Percentiles rank a stretch among this genome's conserved stretches.
Evolutionary conservation across 192 early-diverging fungal genomes (phyloP).

Genomic region (Coemansia sp.): DNA sequence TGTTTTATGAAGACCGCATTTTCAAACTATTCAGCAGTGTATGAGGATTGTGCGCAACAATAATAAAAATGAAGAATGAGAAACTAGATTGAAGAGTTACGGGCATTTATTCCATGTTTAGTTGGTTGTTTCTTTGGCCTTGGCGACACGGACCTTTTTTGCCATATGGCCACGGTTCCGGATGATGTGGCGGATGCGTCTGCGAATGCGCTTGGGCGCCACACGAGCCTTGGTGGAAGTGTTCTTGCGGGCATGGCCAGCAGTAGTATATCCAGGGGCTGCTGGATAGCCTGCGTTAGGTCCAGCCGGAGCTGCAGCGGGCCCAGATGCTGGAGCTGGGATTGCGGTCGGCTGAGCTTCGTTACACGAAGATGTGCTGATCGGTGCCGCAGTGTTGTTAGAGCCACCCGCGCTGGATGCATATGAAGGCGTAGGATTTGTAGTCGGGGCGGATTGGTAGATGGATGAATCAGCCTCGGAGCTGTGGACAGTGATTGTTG

Average conservation of each 20-base stretch:
- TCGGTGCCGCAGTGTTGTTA: too few relatives aligned
- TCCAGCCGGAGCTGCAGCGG: not conserved
- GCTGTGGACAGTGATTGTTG: not conserved
- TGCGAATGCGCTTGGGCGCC: constrained; percentile 17
- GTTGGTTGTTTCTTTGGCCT: not conserved
- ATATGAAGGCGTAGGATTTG: not conserved
- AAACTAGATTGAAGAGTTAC: not conserved
- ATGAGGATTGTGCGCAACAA: not conserved
- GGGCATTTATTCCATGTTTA: not conserved
- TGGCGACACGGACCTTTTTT: not conserved
- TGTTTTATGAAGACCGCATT: not conserved
- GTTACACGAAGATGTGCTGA: too few relatives aligned
- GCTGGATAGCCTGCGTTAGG: not conserved
- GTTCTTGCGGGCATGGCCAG: not conserved
- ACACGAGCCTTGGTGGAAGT: not conserved
- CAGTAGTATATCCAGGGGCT: not conserved
- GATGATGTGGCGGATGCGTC: constrained; percentile 15
- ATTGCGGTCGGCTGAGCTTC: not conserved
- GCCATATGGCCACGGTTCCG: constrained; percentile 2
- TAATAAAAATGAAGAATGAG: not conserved
- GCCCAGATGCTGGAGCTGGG: not conserved
- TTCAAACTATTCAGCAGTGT: not conserved
- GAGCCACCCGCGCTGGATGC: not conserved
- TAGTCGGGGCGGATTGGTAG: not conserved
- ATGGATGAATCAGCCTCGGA: not conserved